Conservation (phyloP, 2,329 filamentous ascomycete species). For the Fusarium temperatum region DNA sequence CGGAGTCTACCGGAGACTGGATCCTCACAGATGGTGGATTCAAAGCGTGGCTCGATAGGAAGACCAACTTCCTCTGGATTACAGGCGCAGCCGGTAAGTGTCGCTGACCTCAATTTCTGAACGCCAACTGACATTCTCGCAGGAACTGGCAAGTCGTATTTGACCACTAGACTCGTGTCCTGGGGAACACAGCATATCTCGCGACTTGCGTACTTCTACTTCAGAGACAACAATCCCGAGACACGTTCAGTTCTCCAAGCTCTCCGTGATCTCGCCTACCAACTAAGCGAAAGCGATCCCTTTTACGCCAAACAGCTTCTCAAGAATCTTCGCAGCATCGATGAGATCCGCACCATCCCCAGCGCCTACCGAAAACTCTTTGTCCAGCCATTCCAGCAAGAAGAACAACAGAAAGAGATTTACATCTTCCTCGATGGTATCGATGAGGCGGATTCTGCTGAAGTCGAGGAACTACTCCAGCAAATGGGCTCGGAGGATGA, state of each 20-base stretch:
- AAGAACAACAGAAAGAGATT: constrained; percentile 46
- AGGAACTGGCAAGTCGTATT: constrained; percentile 57
- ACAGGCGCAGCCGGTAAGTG: constrained; percentile 52
- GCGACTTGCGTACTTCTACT: constrained; percentile 57
- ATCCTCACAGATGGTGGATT: constrained; percentile 52
- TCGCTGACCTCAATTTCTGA: fast-evolving
- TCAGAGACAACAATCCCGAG: constrained; percentile 57
- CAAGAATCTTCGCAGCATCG: constrained; percentile 45
- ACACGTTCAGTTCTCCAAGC: constrained; percentile 56
- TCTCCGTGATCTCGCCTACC: constrained; percentile 56
- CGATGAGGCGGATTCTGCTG: constrained; percentile 54
- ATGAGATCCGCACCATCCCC: constrained; percentile 55
- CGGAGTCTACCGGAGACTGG: constrained; percentile 58
- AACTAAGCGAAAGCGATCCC: constrained; percentile 56
- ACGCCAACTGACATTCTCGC: not conserved
- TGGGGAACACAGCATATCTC: constrained; percentile 49
- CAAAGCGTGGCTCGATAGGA: constrained; percentile 50
- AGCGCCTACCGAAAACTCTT: constrained; percentile 56
- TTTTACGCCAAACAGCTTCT: constrained; percentile 55
- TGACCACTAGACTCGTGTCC: constrained; percentile 55
- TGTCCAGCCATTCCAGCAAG: constrained; percentile 49
- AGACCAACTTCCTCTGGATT: constrained; percentile 55
- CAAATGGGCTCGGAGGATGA: constrained; percentile 45
- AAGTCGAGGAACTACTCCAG: constrained; percentile 50
- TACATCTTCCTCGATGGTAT: constrained; percentile 59